Evolutionary conservation across 192 early-diverging fungal genomes (phyloP), one percentile per base, ranked within the genome.

Genomic region (Haplosporangium gracile): DNA sequence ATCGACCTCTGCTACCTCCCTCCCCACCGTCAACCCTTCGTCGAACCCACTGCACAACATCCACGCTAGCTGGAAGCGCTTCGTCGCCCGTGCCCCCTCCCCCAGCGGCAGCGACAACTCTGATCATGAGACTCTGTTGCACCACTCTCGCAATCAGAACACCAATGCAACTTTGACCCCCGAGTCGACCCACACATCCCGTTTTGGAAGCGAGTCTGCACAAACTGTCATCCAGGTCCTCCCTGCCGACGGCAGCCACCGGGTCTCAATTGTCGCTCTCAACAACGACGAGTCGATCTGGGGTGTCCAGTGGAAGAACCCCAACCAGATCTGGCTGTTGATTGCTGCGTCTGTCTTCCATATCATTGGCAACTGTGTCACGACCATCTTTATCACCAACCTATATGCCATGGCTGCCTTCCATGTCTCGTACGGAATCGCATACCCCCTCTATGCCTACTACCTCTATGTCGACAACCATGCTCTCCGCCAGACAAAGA

Each of bases 391-490:
- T 68, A 47, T 81, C 29, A 77, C 51, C 29, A 89, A 43, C 73
- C 39, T 36, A 26, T 69, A 70, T 22, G 88, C 88, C 34, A 80
- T 83, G 82, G 84, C 82, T 22, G 76, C 69, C 4, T 89, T 89
- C 78, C 84, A 87, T 13, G 55, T 83, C 34, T 83, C 78, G 40
- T 89, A 89, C 55, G 75, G 79, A 68, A 1, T 83, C 29, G 39
- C 84, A 5, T 89, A 40, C 68, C 77, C 84, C 4, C 43, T 89
- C n/a, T 87, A 83, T 49, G 83, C 84, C 16, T 89, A 82, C 51
- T 89, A 89, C 60, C 71, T 89, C 11, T 89, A 87, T 49, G 75
- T 89, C 43, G 88, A 89, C 68, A 89, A 85, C 70, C 88, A 89
- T 71, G 72, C 79, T 22, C 71, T 81, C n/a, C 76, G 75, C 4